These are phyloP conservation scores for Isatis lusitanica DNA, from an alignment of 441 rosid species.

Conservation along the genomic window DNA sequence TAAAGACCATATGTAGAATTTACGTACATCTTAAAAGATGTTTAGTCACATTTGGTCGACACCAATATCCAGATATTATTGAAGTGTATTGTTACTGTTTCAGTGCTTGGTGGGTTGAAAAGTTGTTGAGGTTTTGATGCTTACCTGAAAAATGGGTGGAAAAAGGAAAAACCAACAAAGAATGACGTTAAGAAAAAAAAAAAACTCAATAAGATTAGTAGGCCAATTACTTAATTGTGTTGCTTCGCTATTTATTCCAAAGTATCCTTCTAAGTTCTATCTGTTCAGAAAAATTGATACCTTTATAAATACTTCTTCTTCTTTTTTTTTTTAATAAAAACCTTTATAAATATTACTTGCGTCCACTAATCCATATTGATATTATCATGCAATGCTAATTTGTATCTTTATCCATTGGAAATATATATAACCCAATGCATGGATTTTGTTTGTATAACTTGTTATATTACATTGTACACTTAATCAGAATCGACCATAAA, in stretches of 20 bases:
- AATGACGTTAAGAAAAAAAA: background rate
- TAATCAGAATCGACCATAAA: background rate
- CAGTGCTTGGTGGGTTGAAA: background rate
- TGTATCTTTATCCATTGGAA: background rate
- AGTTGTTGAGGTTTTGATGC: conserved; percentile 14
- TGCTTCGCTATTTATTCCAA: background rate
- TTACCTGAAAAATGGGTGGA: conserved; percentile 4
- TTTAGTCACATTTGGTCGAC: conserved; percentile 27
- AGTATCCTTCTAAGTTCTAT: background rate
- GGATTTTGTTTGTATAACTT: background rate
- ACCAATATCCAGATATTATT: background rate
- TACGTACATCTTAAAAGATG: background rate
- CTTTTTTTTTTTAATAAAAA: too few species aligned
- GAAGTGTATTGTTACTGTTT: conserved; percentile 4
- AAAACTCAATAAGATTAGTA: background rate
- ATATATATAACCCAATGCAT: background rate
- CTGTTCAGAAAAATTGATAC: background rate
- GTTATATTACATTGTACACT: background rate
- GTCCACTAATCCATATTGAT: too few species aligned
- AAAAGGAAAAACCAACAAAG: background rate
- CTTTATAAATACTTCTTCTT: background rate
- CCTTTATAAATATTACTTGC: background rate
- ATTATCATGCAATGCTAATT: background rate
- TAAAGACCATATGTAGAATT: background rate
- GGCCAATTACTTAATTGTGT: conserved; percentile 1